Base-by-base conservation (phyloP, 495 filamentous ascomycete genomes). In the Arthonia radiata region DNA sequence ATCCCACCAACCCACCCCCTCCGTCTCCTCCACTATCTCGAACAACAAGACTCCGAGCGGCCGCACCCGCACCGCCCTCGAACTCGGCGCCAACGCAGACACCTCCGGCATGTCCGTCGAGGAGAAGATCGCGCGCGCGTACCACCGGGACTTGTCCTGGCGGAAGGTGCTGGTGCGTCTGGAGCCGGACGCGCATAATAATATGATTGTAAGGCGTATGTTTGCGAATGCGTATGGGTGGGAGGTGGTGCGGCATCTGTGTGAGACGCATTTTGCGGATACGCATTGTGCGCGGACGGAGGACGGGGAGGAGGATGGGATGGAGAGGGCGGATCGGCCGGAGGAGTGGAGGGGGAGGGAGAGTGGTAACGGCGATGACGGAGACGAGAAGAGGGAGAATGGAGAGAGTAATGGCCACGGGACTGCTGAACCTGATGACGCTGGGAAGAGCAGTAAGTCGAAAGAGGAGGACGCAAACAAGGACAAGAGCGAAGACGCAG, bases 221-320 rank as follows among this genome's bases (percentile, higher is more conserved):
- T 94, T 97, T 37, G 72, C 81, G 31, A 97, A 97, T 43, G 86
- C 86, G 0, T 91, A 91, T 40, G 86, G 86, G 3, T 97, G 86
- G 86, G 82, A 83, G 0, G 86, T 97, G 4, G 56, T 93, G 25
- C 75, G 91, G 42, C 86, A 97, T 43, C 50, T 94, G 2, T 76
- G 82, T 24, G 81, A 93, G 40, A 79, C 78, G 0, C 86, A 97
- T 40, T 97, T 97, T 39, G 69, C 64, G 23, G 64, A 77, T 36
- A 61, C 57, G 0, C 61, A 62, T 19, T 46, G 53, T 2, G 64
- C 70, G 2, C 52, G 47, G 13, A 62, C 54, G 2, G 50, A 61
- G 2, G 77, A 81, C 38, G 61, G 64, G 13, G 17, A 52, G 13
- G 58, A 64, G 36, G 42, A 44, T 13, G 49, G 44, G 15, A 33